Conservation (phyloP, 2,329 filamentous ascomycete species). For the Emericellopsis atlantica region DNA sequence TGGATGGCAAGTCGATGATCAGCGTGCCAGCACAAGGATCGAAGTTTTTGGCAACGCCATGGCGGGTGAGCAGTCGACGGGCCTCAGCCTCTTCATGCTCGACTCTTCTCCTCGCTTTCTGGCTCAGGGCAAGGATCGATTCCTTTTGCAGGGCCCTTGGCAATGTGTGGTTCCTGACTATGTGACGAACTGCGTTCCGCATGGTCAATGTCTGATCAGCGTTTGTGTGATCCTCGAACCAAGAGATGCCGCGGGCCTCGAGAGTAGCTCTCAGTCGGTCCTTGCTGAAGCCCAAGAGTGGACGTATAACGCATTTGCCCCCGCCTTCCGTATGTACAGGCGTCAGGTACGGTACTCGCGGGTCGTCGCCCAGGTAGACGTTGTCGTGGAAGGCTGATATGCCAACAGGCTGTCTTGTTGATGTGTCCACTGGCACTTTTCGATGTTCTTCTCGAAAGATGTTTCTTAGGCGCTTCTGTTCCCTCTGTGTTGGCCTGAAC, state of each 20-base stretch:
- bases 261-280: slow-evolving; percentile 65
- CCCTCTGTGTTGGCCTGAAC: slow-evolving; percentile 16
- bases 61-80: slow-evolving; percentile 35
- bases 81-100: slow-evolving; percentile 36
- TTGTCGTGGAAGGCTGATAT: slow-evolving; percentile 12
- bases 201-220: slow-evolving; percentile 60
- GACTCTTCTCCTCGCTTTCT: slow-evolving; percentile 31
- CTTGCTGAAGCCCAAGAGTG: slow-evolving; percentile 61
- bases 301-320: slow-evolving; percentile 55
- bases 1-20: slow-evolving; percentile 28
- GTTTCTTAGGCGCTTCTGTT: slow-evolving; percentile 14
- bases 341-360: slow-evolving; percentile 17
- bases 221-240: slow-evolving; percentile 84
- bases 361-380: slow-evolving; percentile 6
- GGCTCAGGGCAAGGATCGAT: slow-evolving; percentile 48
- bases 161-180: slow-evolving; percentile 45
- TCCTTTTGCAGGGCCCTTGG: slow-evolving; percentile 58
- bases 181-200: slow-evolving; percentile 67
- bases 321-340: slow-evolving; percentile 42
- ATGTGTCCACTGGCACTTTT: slow-evolving; percentile 1
- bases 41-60: slow-evolving; percentile 31
- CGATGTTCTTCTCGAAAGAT: slow-evolving; percentile 13
- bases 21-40: slow-evolving; percentile 34
- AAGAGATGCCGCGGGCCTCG: slow-evolving; percentile 49
- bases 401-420: neutral